Base-by-base conservation (phyloP, 768 basidiomycete species). In the Clitopilus passeckerianus region DNA sequence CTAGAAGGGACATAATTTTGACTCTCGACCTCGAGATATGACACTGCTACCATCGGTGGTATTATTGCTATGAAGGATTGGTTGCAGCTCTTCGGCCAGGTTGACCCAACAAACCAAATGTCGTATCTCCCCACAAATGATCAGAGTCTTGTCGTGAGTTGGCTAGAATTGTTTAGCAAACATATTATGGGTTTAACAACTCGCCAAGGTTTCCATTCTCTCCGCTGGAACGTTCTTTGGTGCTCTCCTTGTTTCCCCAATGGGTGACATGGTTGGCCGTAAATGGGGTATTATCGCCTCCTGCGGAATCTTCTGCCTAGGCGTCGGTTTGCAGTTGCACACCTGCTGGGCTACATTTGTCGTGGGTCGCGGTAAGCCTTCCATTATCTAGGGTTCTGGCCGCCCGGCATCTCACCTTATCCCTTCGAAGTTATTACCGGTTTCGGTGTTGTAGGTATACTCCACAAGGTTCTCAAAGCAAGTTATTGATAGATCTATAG, bases 181-280 rank as follows among this genome's bases (percentile, higher is more conserved):
- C 22, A 3, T 14, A 37, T 10, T 12, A 15, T 10, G 8, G 16
- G 30, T n/a, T n/a, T n/a, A 56, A 6, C 12, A 41, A 14, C n/a
- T 30, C 10, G 2, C 43, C 30, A 30, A 66, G 65, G 66, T 78
- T 53, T 86, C 85, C 54, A 89, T 91, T 66, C 84, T 93, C 34
- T 93, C 91, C 7, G 90, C 88, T n/a, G 93, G 93, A 61, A 94
- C 91, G 27, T 92, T 94, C 79, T 85, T 91, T 63, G 91, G 87
- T 68, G 85, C 85, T 18, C 77, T 91, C 37, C 61, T 77, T 34
- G 75, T 70, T 54, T 78, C 71, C 34, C 75, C 75, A 35, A 64
- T 69, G 57, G 86, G 68, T 60, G 77, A 70, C 59, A 63, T 82
- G 34, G 88, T 90, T 16, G 80, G 90, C 15, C 69, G 70, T 30